Conservation (phyloP, 768 basidiomycete species). For the Tulasnella calospora region DNA sequence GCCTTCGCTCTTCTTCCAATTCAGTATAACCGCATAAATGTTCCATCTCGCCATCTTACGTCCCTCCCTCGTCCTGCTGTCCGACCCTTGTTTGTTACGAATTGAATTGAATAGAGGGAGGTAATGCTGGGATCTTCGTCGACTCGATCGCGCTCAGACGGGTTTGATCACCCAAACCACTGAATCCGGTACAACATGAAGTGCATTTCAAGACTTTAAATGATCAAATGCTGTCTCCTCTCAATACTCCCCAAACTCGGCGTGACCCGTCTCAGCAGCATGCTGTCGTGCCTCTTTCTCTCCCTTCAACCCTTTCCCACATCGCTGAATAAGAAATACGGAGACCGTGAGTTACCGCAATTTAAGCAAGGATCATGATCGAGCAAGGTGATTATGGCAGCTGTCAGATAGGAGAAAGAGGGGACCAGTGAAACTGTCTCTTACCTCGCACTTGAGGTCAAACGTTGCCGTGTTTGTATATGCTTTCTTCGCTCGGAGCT, state of each 20-base stretch:
- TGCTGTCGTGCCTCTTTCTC: conserved; percentile 91
- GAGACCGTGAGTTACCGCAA: background rate
- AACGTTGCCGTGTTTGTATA: conserved; percentile 92
- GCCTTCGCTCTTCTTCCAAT: background rate
- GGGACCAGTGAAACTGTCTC: conserved; percentile 33
- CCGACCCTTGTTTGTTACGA: background rate
- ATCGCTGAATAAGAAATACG: conserved; percentile 47
- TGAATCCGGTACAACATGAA: background rate
- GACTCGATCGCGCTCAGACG: background rate
- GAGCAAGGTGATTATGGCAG: background rate
- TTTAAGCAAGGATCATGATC: background rate
- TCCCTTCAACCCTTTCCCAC: conserved; percentile 80
- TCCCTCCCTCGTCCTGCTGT: background rate
- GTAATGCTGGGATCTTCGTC: background rate
- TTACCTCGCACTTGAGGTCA: conserved; percentile 79
- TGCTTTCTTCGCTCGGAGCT: conserved; percentile 65
- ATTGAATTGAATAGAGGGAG: conserved; percentile 12
- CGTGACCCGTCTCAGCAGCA: conserved; percentile 81
- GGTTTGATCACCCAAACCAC: background rate
- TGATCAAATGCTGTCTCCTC: background rate
- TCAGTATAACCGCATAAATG: background rate
- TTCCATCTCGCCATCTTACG: background rate
- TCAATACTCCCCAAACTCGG: conserved; percentile 75
- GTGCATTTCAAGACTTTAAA: background rate
- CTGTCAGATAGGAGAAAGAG: background rate